phyloP scores from a whole-genome alignment of 23 red algal genomes.

The Porphyridium purpureum region DNA sequence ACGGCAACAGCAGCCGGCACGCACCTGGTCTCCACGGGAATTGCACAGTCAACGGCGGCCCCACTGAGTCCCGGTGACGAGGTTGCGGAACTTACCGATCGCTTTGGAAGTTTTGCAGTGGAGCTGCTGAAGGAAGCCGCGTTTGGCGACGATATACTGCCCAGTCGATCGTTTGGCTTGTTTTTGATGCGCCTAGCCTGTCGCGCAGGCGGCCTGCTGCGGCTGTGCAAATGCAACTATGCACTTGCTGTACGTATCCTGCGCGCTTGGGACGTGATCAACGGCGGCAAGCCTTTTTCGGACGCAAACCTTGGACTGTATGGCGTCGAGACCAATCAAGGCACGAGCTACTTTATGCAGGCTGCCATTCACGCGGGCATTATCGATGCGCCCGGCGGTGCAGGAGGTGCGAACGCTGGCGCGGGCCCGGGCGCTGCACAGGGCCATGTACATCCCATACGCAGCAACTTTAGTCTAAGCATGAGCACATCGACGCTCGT shows the following conservation, averaged over 20 bases:
- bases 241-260: slow-evolving; percentile 21
- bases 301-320: too few species aligned
- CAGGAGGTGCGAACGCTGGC: too few species aligned
- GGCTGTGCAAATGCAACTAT: slow-evolving; percentile 33
- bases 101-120: slow-evolving; percentile 25
- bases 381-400: too few species aligned
- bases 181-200: slow-evolving; percentile 42
- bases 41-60: slow-evolving; percentile 1
- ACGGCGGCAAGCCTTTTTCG: too few species aligned
- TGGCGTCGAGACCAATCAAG: too few species aligned
- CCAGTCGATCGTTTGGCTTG: slow-evolving; percentile 37
- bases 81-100: slow-evolving; percentile 24
- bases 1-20: slow-evolving; percentile 27
- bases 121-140: slow-evolving; percentile 28
- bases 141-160: slow-evolving; percentile 28
- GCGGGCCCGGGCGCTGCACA: too few species aligned
- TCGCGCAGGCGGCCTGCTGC: slow-evolving; percentile 22
- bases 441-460: too few species aligned
- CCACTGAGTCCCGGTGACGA: slow-evolving; percentile 15
- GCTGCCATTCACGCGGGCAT: too few species aligned
- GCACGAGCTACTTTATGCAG: too few species aligned
- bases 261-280: slow-evolving; percentile 34
- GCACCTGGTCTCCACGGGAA: slow-evolving; percentile 18
- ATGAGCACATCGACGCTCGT: too few species aligned
- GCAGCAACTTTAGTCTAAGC: too few species aligned